These are phyloP conservation scores for Gossypium anomalum DNA, from an alignment of 345 rosid species.

Conservation along the genomic window DNA sequence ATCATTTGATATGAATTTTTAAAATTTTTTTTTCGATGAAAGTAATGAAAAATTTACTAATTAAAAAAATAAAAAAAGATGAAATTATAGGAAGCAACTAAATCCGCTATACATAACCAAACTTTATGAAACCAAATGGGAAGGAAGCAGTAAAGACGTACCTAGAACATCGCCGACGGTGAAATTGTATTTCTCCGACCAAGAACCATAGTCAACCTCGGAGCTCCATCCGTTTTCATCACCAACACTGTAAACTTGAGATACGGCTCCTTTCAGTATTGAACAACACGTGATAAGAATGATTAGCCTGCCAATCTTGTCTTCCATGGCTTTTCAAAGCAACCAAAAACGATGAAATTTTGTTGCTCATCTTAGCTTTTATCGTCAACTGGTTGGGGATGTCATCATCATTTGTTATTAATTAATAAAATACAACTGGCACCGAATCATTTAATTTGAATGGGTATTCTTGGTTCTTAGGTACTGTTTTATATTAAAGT, in stretches of 20 bases:
- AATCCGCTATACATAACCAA: too few species aligned
- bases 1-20: too few species aligned
- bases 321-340: conserved; percentile 1
- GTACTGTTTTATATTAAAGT: neutral
- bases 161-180: conserved; percentile 50
- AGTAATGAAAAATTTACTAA: too few species aligned
- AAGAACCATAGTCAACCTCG: conserved; percentile 27
- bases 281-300: neutral
- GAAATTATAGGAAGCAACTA: too few species aligned
- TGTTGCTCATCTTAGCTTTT: neutral
- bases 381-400: neutral
- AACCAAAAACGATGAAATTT: neutral
- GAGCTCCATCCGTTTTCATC: conserved; percentile 37
- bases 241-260: conserved; percentile 42
- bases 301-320: neutral
- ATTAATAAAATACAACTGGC: neutral
- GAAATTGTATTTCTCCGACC: conserved; percentile 45
- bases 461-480: neutral
- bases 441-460: neutral
- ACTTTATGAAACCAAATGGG: neutral
- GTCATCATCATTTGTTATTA: neutral
- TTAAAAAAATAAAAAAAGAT: too few species aligned
- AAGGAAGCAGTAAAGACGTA: conserved; percentile 5
- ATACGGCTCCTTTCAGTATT: conserved; percentile 18
- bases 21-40: too few species aligned